A percentile compares a stretch with the other conserved stretches of the same genome.
Evolutionary conservation across 495 filamentous ascomycete species (phyloP).

Genomic region (Baudoinia panamericana): DNA sequence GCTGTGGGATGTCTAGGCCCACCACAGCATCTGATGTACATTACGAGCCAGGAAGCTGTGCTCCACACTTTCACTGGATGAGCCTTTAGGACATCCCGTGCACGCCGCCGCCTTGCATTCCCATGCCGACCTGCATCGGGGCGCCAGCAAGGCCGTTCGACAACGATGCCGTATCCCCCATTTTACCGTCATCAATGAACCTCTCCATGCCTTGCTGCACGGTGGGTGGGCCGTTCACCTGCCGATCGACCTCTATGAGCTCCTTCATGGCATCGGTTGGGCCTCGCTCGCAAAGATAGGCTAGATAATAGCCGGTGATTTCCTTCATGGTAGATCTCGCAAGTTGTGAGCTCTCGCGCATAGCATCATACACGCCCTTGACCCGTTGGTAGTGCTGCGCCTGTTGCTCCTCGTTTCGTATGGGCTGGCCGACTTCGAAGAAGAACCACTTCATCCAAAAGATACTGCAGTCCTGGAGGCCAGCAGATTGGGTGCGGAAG

Average conservation of each 20-base stretch:
- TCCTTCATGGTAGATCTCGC: constrained; percentile 56
- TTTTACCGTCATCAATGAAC: background rate
- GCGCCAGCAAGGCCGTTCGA: constrained; percentile 1
- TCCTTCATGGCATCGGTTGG: constrained; percentile 75
- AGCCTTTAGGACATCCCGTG: too few species aligned
- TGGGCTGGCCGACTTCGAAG: constrained; percentile 84
- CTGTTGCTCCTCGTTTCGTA: constrained; percentile 47
- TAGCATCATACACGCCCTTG: constrained; percentile 65
- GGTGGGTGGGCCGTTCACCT: constrained; percentile 53
- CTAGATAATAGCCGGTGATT: constrained; percentile 65
- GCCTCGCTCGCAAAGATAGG: constrained; percentile 73
- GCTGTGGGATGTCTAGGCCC: too few species aligned
- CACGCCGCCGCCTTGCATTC: too few species aligned
- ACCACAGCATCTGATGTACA: too few species aligned
- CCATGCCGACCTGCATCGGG: too few species aligned
- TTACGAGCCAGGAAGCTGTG: too few species aligned
- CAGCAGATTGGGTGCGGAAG: constrained; percentile 69
- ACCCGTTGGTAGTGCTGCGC: constrained; percentile 55
- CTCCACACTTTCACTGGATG: too few species aligned
- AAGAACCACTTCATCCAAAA: constrained; percentile 87
- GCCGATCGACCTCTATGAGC: constrained; percentile 69
- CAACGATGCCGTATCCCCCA: background rate
- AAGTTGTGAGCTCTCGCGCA: constrained; percentile 63
- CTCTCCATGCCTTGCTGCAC: background rate
- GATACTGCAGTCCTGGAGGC: constrained; percentile 71